Percentiles rank a stretch among this genome's conserved stretches.
Conservation (phyloP, 202 grass and related monocot species). For the Digitaria exilis region DNA sequence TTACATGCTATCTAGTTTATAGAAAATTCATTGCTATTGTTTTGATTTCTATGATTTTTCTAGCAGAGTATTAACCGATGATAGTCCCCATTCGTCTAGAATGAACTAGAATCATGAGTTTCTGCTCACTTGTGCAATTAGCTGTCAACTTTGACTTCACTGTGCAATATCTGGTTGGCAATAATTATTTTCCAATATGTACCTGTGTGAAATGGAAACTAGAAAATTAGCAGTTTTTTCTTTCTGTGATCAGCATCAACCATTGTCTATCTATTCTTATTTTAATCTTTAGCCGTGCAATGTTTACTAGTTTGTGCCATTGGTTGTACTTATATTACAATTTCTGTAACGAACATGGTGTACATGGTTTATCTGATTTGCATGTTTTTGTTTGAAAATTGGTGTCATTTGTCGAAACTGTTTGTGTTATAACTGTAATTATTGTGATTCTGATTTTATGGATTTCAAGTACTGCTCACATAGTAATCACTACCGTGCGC, state of each 20-base stretch:
- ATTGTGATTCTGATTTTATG: background rate
- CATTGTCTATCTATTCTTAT: background rate
- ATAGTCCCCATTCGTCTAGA: background rate
- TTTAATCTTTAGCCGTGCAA: background rate
- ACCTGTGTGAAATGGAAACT: background rate
- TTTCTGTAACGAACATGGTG: background rate
- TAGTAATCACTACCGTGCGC: background rate
- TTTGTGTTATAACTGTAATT: background rate
- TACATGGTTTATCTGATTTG: background rate
- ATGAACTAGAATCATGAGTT: slow-evolving; percentile 2
- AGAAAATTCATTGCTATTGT: too few species aligned
- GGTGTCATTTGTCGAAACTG: background rate
- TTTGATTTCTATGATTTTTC: background rate
- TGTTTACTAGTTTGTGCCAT: background rate
- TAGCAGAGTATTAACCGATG: background rate
- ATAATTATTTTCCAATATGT: background rate
- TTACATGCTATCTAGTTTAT: too few species aligned
- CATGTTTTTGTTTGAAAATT: background rate
- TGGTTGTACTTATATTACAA: slow-evolving; percentile 7
- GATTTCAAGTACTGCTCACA: background rate
- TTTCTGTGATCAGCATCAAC: background rate
- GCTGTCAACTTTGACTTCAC: background rate
- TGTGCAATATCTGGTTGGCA: background rate
- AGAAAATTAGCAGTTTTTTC: too few species aligned
- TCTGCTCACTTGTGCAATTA: background rate